Evolutionary conservation across 768 basidiomycete species (phyloP).

Genomic region (Mycena sanguinolenta): DNA sequence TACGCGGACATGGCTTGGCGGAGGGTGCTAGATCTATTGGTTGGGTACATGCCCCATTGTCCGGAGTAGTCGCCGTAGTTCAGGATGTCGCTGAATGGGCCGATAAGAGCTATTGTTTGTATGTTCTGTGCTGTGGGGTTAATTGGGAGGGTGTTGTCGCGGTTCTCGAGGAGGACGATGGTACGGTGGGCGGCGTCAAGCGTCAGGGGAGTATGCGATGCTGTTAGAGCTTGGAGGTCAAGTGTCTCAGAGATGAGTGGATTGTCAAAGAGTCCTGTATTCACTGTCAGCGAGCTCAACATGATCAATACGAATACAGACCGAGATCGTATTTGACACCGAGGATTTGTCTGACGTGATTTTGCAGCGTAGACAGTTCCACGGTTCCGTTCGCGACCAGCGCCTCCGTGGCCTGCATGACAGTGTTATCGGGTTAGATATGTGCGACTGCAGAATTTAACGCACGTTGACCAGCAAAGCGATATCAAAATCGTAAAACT

Average conservation of each 20-base stretch:
- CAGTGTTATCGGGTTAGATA: not conserved
- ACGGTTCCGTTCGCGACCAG: conserved; percentile 39
- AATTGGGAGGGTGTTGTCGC: conserved; percentile 40
- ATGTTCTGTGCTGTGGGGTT: conserved; percentile 26
- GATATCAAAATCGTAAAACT: conserved; percentile 42
- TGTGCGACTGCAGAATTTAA: not conserved
- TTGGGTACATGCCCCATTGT: conserved; percentile 41
- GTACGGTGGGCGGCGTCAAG: conserved; percentile 42
- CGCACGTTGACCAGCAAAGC: conserved; percentile 40
- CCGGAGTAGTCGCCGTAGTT: conserved; percentile 46
- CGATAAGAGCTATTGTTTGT: conserved; percentile 40
- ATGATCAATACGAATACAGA: conserved; percentile 10
- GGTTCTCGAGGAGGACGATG: conserved; percentile 44
- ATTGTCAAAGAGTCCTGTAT: conserved; percentile 34
- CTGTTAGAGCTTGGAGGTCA: conserved; percentile 35
- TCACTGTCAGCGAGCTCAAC: not conserved
- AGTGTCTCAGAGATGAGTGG: conserved; percentile 36
- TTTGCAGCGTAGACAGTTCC: conserved; percentile 34
- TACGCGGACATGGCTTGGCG: conserved; percentile 39
- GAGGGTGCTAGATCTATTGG: conserved; percentile 35
- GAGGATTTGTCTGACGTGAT: conserved; percentile 37
- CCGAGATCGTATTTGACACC: conserved; percentile 44
- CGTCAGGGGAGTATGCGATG: conserved; percentile 39
- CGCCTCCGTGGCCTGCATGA: conserved; percentile 33
- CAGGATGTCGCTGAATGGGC: conserved; percentile 41